Base-by-base conservation (phyloP, 2,329 filamentous ascomycete genomes). In the Diaporthe sp. region DNA sequence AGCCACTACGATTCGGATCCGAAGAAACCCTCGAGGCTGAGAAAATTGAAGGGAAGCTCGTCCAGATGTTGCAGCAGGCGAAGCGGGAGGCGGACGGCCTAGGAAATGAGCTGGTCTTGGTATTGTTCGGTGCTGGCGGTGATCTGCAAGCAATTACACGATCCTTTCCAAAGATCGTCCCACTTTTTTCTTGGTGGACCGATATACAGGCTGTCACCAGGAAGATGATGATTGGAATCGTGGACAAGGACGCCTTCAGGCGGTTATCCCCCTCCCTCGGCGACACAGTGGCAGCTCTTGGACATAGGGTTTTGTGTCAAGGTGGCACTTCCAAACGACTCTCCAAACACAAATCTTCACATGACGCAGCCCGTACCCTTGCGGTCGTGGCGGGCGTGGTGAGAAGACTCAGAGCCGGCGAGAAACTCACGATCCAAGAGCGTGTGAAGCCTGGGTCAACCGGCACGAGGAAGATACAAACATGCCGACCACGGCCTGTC, bases 91-190 rank as follows among this genome's bases (percentile, higher is more conserved):
- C 66, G 15, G 47, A 40, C 8, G 19, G 6, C 8, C 13, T 69
- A 12, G 66, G 66, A 28, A 69, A 69, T 47, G 30, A 69, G 66
- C 66, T 69, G 13, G 47, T 28, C 42, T 55, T 69, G 33, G 15
- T 60, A 35, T 35, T 60, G 7, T 60, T 60, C 35, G 0, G 12
- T 9, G 57, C 57, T 19, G 57, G 57, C 15, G 57, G 35, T 3
- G 57, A 60, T 4, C 57, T 60, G 57, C 40, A 28, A 40, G 35
- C 57, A 3, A 60, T 60, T 4, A 17, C 13, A 42, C 57, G 57
- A 9, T 25, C 28, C 10, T 60, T 60, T 35, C 57, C 57, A 60
- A 60, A 42, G n/a, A 42, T 60, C 35, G 2, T 60, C 57, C 57
- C 57, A 28, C 13, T 60, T 9, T 60, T 42, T 40, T 4, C 57